phyloP scores from a whole-genome alignment of 306 rosid species.

The Pyrus betulifolia region DNA sequence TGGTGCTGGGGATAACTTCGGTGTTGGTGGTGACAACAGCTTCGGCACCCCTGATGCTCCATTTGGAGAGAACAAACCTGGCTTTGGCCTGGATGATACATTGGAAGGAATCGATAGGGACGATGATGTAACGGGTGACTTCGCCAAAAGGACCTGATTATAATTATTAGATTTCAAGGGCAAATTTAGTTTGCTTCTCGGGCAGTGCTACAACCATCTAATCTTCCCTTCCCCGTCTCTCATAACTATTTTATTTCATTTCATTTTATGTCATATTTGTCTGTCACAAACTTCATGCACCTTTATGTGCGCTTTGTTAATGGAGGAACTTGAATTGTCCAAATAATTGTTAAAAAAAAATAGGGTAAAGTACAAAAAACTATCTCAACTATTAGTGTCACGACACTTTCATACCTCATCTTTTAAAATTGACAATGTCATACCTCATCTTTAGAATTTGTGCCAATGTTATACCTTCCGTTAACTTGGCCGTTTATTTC shows the following conservation, averaged over 20 bases:
- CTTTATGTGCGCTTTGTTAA: slow-evolving; percentile 17
- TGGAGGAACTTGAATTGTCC: not conserved
- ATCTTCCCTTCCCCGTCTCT: not conserved
- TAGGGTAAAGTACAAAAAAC: too few species aligned
- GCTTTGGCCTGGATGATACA: slow-evolving; percentile 4
- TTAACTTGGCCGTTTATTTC: too few species aligned
- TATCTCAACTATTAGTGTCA: too few species aligned
- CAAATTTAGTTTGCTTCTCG: not conserved
- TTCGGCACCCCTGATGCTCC: slow-evolving; percentile 10
- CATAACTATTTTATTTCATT: not conserved
- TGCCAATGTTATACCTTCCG: too few species aligned
- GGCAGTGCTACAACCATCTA: not conserved
- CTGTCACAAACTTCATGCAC: slow-evolving; percentile 8
- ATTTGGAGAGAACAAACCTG: slow-evolving; percentile 1
- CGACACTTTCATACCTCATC: too few species aligned
- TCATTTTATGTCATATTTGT: slow-evolving; percentile 2
- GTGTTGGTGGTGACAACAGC: slow-evolving; percentile 2
- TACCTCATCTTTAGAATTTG: too few species aligned
- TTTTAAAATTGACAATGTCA: too few species aligned
- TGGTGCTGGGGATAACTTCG: not conserved
- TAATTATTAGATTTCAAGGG: not conserved
- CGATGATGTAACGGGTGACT: slow-evolving; percentile 32
- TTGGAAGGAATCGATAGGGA: slow-evolving; percentile 43
- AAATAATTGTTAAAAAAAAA: too few species aligned
- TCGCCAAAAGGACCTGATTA: slow-evolving; percentile 65